Evolutionary conservation across 257 asterid genomes (phyloP), one percentile per base, ranked within the genome.

Genomic region (Apocynum venetum): DNA sequence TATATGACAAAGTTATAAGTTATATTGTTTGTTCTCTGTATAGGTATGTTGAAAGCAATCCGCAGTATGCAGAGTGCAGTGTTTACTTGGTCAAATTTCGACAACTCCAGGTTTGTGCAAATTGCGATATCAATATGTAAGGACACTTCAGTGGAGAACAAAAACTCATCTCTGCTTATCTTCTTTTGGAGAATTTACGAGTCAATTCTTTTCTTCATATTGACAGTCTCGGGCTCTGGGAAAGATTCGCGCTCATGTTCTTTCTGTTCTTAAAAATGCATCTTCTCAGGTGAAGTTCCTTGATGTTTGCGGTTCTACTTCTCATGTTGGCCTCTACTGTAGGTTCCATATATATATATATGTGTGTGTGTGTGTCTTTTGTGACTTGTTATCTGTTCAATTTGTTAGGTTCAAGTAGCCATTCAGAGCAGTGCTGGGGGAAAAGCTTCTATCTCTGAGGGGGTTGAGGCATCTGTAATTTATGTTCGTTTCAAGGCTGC

Each of bases 401-500:
- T 51, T 52, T 40, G 6, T 46, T 70, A 96, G 99, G 95, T 93
- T 82, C 98, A 87, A 86, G 89, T 94, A 25, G 96, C 96, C 83
- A 86, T 96, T 67, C 86, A 80, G 84, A 91, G 89, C 88, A 93
- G 92, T 70, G 88, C 89, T 78, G 93, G 91, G 70, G 86, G 88
- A 82, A 90, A 88, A 83, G 85, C 91, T 79, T 84, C 96, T 73
- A 88, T 93, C 52, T 93, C 99, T 57, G 98, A 96, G 87, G 97
- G 92, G 78, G 94, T 91, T 71, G 98, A 96, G 87, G 94, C 99
- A 64, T 96, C 99, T 55, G 89, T 89, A 48, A 96, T 92, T 51
- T 96, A 91, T 81, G 97, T 96, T 71, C 94, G 97, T 74, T 96
- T 96, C 84, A 93, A 96, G 90, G 98, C 97, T 76, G 98, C 97